Conservation (phyloP, 2,329 filamentous ascomycete genomes). For the Graphilbum sp. region DNA sequence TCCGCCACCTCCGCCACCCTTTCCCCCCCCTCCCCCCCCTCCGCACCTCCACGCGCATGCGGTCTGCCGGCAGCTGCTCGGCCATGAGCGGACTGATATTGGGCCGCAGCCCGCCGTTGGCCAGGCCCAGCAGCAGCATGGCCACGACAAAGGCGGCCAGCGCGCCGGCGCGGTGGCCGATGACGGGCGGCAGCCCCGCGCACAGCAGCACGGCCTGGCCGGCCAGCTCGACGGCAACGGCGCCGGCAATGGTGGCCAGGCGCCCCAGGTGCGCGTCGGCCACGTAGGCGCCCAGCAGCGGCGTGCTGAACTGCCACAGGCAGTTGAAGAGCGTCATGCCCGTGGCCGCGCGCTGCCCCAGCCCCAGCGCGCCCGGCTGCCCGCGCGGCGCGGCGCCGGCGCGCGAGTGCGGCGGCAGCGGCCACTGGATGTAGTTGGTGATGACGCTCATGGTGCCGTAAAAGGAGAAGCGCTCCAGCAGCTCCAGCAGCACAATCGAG, state of each 20-base stretch:
- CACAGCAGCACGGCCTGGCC: conserved; percentile 48
- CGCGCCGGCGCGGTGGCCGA: conserved; percentile 30
- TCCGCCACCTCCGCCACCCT: no score
- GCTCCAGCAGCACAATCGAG: conserved; percentile 49
- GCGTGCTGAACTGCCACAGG: conserved; percentile 39
- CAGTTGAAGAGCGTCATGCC: conserved; percentile 23
- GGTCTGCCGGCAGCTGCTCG: conserved; percentile 26
- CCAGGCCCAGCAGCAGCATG: conserved; percentile 49
- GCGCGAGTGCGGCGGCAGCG: conserved; percentile 34
- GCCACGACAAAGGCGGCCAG: conserved; percentile 46
- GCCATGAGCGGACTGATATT: conserved; percentile 29
- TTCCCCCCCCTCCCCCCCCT: neutral
- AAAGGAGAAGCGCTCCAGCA: conserved; percentile 60
- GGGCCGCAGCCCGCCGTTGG: conserved; percentile 56
- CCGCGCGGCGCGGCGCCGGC: conserved; percentile 29
- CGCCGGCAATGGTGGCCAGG: conserved; percentile 49
- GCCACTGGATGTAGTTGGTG: conserved; percentile 47
- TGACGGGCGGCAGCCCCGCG: conserved; percentile 41
- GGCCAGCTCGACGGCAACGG: conserved; percentile 34
- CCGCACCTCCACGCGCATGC: conserved; percentile 23
- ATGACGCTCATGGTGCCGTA: conserved; percentile 47
- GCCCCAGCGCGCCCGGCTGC: conserved; percentile 37
- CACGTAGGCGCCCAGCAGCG: conserved; percentile 34
- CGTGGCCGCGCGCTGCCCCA: conserved; percentile 18
- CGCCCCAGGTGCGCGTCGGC: conserved; percentile 52